Conservation (phyloP, 306 rosid genomes). For the Cyamopsis tetragonoloba region DNA sequence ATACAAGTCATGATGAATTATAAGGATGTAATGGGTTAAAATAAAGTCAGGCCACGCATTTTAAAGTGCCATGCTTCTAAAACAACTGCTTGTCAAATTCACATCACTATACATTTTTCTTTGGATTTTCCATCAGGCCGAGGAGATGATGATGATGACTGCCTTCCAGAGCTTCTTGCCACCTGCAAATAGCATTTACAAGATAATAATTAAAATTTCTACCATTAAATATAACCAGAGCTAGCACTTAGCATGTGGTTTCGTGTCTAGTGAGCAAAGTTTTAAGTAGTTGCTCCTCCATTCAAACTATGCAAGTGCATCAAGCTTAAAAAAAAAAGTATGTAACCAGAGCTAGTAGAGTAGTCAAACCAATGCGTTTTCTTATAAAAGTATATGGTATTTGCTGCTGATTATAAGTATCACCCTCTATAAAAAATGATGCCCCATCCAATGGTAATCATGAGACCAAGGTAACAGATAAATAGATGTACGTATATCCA, state of each 20-base stretch:
- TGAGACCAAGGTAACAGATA: slow-evolving; percentile 6
- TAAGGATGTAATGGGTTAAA: slow-evolving; percentile 22
- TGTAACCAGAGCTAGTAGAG: not conserved
- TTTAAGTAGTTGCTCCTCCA: too few species aligned
- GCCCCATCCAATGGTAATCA: not conserved
- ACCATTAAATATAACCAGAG: not conserved
- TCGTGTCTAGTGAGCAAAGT: too few species aligned
- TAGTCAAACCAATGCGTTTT: not conserved
- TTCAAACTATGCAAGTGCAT: too few species aligned
- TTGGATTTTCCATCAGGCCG: slow-evolving; percentile 70
- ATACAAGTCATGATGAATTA: slow-evolving; percentile 31
- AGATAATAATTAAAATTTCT: slow-evolving; percentile 3
- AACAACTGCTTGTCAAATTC: slow-evolving; percentile 34
- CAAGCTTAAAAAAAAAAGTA: too few species aligned
- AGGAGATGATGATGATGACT: slow-evolving; percentile 42
- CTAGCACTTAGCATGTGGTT: too few species aligned
- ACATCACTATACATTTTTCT: slow-evolving; percentile 90
- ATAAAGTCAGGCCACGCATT: slow-evolving; percentile 34
- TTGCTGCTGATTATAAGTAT: not conserved
- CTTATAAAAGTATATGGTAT: not conserved
- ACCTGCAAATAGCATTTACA: slow-evolving; percentile 48
- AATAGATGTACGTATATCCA: not conserved
- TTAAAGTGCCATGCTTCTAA: slow-evolving; percentile 40
- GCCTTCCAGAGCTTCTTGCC: slow-evolving; percentile 49
- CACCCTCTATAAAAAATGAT: not conserved